Evolutionary conservation across 2,329 filamentous ascomycete species (phyloP).

Genomic region (Epichloe uncinata): DNA sequence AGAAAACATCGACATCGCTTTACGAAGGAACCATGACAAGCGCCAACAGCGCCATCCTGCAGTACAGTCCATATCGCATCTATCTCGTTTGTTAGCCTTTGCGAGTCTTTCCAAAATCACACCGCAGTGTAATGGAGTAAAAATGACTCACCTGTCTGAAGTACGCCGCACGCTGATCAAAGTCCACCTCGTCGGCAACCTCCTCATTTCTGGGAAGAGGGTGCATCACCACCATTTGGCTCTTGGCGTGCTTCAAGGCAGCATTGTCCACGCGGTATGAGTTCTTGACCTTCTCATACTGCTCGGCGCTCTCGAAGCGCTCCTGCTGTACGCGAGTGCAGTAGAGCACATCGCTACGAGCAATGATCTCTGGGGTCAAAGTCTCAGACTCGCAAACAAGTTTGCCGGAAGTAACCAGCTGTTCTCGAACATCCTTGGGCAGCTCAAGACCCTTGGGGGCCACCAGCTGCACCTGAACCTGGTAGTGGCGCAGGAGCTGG

Average conservation of each 20-base stretch:
- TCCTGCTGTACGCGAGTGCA: slow-evolving; percentile 96
- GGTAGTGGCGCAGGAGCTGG: slow-evolving; percentile 89
- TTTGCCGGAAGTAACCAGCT: slow-evolving; percentile 61
- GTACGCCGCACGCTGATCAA: slow-evolving; percentile 91
- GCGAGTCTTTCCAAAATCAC: not conserved
- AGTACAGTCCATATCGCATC: slow-evolving; percentile 98
- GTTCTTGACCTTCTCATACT: slow-evolving; percentile 82
- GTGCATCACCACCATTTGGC: slow-evolving; percentile 88
- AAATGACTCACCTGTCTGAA: slow-evolving; percentile 81
- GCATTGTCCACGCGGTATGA: slow-evolving; percentile 82
- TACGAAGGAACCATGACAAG: slow-evolving; percentile 55
- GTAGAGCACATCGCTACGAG: slow-evolving; percentile 82
- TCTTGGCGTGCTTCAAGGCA: slow-evolving; percentile 82
- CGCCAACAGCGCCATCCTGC: slow-evolving; percentile 91
- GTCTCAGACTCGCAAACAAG: slow-evolving; percentile 61
- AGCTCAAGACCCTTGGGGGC: slow-evolving; percentile 67
- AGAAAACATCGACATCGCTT: not conserved
- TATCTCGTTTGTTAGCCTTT: slow-evolving; percentile 22
- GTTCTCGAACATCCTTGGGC: slow-evolving; percentile 59
- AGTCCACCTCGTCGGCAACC: slow-evolving; percentile 91
- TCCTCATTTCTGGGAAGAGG: slow-evolving; percentile 88
- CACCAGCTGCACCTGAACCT: slow-evolving; percentile 86
- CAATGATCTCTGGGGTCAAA: slow-evolving; percentile 77
- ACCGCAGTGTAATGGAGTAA: not conserved
- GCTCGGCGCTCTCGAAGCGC: slow-evolving; percentile 66